Evolutionary conservation across 768 basidiomycete species (phyloP).

Genomic region (Naematelia aurantialba): DNA sequence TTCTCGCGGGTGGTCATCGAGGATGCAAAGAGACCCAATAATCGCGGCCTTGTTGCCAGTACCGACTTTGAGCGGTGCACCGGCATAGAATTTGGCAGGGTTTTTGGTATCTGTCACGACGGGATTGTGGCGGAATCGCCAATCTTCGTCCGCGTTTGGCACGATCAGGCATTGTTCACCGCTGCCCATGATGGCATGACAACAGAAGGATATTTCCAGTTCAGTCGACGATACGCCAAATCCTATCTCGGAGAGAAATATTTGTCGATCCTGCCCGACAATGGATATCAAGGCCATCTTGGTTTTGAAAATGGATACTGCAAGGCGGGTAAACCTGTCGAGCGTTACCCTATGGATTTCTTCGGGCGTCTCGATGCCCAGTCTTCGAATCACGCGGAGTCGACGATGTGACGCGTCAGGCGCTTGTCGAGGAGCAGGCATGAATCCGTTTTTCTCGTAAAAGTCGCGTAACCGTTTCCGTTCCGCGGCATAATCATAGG

Average conservation of each 20-base stretch:
- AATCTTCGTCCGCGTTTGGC: conserved; percentile 33
- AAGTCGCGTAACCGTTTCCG: conserved; percentile 23
- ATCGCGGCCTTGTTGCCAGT: conserved; percentile 29
- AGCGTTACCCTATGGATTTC: conserved; percentile 23
- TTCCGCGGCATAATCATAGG: conserved; percentile 22
- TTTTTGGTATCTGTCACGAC: conserved; percentile 23
- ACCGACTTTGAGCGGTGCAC: conserved; percentile 37
- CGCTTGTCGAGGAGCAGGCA: conserved; percentile 36
- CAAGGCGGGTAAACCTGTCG: conserved; percentile 44
- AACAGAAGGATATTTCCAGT: conserved; percentile 39
- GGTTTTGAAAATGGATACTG: conserved; percentile 36
- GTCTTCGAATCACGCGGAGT: conserved; percentile 33
- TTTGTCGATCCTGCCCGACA: conserved; percentile 32
- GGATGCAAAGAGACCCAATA: conserved; percentile 44
- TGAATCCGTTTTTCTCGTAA: conserved; percentile 33
- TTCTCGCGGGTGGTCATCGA: conserved; percentile 38
- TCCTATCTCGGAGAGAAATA: conserved; percentile 35
- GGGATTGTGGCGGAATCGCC: conserved; percentile 44
- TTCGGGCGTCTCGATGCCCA: conserved; percentile 31
- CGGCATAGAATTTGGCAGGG: conserved; percentile 37
- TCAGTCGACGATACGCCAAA: conserved; percentile 18
- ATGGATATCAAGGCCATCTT: conserved; percentile 37
- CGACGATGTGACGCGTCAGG: conserved; percentile 29
- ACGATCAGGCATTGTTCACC: conserved; percentile 41
- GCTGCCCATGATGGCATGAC: conserved; percentile 34